These are phyloP conservation scores for Peronosclerospora sorghi DNA, from an alignment of 352 stramenopile species.

Conservation along the genomic window DNA sequence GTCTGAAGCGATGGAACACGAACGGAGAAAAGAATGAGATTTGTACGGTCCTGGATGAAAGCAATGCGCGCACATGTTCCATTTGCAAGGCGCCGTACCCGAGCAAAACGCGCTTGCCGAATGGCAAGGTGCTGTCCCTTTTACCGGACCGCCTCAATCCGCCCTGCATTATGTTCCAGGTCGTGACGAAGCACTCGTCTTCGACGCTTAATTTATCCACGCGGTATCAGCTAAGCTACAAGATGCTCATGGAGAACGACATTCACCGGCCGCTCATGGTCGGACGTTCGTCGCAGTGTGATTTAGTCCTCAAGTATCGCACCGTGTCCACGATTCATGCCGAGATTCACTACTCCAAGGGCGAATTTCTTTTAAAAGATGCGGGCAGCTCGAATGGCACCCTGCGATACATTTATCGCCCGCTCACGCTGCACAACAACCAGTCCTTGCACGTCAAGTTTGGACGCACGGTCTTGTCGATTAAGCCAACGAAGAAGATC, in stretches of 20 bases:
- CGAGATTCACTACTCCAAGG: slow-evolving; percentile 88
- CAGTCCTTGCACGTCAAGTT: slow-evolving; percentile 84
- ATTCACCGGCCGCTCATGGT: slow-evolving; percentile 86
- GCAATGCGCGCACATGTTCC: slow-evolving; percentile 72
- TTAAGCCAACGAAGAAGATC: slow-evolving; percentile 86
- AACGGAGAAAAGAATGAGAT: slow-evolving; percentile 86
- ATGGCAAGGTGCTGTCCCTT: slow-evolving; percentile 64
- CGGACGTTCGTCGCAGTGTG: slow-evolving; percentile 87
- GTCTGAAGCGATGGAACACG: slow-evolving; percentile 91
- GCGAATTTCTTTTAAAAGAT: slow-evolving; percentile 92
- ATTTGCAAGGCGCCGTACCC: slow-evolving; percentile 83
- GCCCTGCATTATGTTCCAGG: slow-evolving; percentile 82
- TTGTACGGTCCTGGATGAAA: slow-evolving; percentile 76
- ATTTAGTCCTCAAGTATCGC: slow-evolving; percentile 92
- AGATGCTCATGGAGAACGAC: slow-evolving; percentile 89
- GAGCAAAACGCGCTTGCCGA: slow-evolving; percentile 63
- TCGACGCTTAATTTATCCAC: slow-evolving; percentile 79
- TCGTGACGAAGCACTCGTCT: slow-evolving; percentile 81
- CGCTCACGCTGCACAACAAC: slow-evolving; percentile 86
- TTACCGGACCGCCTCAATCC: slow-evolving; percentile 59
- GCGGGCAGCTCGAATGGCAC: slow-evolving; percentile 90
- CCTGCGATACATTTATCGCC: slow-evolving; percentile 89
- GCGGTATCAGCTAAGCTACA: slow-evolving; percentile 81
- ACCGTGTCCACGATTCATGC: slow-evolving; percentile 92
- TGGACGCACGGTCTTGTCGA: slow-evolving; percentile 73